Evolutionary conservation across 2,329 filamentous ascomycete species (phyloP).

Genomic region (Paramyrothecium sp.): DNA sequence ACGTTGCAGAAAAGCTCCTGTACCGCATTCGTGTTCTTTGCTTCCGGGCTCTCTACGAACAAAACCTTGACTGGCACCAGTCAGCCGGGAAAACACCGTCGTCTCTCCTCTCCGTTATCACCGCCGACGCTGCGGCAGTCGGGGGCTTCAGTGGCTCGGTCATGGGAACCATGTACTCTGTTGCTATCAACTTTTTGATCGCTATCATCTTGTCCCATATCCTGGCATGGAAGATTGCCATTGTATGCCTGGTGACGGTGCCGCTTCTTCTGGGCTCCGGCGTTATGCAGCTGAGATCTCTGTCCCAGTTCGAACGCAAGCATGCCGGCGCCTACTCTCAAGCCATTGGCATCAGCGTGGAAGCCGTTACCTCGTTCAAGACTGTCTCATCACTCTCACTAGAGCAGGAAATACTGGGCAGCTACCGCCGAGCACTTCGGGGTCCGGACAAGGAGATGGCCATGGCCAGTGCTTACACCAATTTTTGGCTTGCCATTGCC

Average conservation of each 20-base stretch:
- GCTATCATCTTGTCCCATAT: conserved; percentile 69
- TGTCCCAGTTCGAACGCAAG: conserved; percentile 60
- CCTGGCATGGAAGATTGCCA: conserved; percentile 72
- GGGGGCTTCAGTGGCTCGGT: conserved; percentile 70
- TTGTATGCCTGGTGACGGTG: conserved; percentile 68
- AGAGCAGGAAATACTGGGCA: conserved; percentile 48
- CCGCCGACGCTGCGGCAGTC: conserved; percentile 65
- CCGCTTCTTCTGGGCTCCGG: conserved; percentile 69
- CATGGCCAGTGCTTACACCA: conserved; percentile 47
- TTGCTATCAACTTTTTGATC: conserved; percentile 64
- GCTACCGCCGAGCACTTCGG: conserved; percentile 51
- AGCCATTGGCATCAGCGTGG: conserved; percentile 63
- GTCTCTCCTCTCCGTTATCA: conserved; percentile 63
- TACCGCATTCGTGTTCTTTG: conserved; percentile 63
- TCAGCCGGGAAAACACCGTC: conserved; percentile 58
- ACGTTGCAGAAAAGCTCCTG: conserved; percentile 60
- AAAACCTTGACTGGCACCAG: conserved; percentile 71
- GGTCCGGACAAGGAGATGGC: conserved; percentile 54
- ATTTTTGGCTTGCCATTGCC: conserved; percentile 59
- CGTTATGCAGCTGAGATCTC: conserved; percentile 64
- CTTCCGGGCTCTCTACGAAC: conserved; percentile 63
- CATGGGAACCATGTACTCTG: conserved; percentile 67
- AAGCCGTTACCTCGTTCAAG: conserved; percentile 65
- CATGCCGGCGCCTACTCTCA: conserved; percentile 64
- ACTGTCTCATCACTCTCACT: conserved; percentile 57